phyloP scores from a whole-genome alignment of 2,329 filamentous ascomycete species.

The Acephala macrosclerotiorum region DNA sequence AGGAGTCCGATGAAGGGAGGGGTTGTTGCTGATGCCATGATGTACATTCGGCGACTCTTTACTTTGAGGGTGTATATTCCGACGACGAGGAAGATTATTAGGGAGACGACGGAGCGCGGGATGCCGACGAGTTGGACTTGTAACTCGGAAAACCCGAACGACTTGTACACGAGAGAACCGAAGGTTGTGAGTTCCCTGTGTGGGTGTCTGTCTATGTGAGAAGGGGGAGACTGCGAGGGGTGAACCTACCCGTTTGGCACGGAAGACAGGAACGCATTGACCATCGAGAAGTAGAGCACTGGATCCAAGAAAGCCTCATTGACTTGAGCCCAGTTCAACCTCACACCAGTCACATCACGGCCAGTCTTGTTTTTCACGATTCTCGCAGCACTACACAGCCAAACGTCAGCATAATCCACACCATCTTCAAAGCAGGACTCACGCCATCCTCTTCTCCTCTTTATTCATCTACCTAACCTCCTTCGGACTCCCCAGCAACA shows the following conservation, averaged over 20 bases:
- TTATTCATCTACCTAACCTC: constrained; percentile 38
- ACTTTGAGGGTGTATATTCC: constrained; percentile 44
- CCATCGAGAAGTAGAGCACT: constrained; percentile 40
- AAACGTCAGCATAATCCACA: neutral
- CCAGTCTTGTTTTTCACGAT: constrained; percentile 35
- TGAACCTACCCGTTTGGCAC: constrained; percentile 44
- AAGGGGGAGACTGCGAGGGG: neutral
- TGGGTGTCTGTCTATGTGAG: neutral
- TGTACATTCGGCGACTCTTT: constrained; percentile 41
- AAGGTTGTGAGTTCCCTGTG: constrained; percentile 49
- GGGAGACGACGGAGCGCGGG: constrained; percentile 47
- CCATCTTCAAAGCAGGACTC: neutral
- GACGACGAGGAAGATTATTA: constrained; percentile 44
- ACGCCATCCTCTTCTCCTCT: constrained; percentile 36
- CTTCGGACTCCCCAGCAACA: constrained; percentile 37
- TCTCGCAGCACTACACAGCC: constrained; percentile 27
- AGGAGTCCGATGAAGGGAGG: constrained; percentile 46
- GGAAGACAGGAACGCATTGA: constrained; percentile 42
- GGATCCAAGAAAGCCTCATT: constrained; percentile 49
- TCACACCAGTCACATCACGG: constrained; percentile 28
- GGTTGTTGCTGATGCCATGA: constrained; percentile 44
- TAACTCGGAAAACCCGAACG: constrained; percentile 40
- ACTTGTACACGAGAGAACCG: constrained; percentile 33
- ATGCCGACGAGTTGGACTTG: constrained; percentile 48
- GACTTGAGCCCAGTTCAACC: constrained; percentile 47